Evolutionary conservation across 139 green algal species (phyloP).

Genomic region (Zygnema circumcarinatum): DNA sequence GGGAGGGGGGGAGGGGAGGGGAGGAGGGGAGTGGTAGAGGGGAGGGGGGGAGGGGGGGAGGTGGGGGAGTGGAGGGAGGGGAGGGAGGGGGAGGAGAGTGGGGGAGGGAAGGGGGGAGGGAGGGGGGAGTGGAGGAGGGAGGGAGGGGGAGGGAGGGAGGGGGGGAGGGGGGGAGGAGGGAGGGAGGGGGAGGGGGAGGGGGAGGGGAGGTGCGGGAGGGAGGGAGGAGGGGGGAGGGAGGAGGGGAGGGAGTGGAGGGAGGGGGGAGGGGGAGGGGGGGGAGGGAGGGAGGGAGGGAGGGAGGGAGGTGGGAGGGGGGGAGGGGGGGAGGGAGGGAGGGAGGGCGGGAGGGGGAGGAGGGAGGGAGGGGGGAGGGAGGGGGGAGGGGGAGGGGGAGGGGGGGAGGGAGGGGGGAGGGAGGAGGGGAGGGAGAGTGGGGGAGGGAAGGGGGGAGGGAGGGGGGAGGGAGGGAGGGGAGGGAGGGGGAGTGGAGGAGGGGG

Average conservation of each 20-base stretch:
- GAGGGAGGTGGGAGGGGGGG: no score
- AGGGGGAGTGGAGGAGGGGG: slow-evolving; percentile 41
- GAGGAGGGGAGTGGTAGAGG: not conserved
- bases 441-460: slow-evolving; percentile 65
- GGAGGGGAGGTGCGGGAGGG: not conserved
- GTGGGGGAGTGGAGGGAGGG: not conserved
- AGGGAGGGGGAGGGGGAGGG: not conserved
- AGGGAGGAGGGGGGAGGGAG: not conserved
- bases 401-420: not conserved
- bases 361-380: not conserved
- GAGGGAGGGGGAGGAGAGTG: not conserved
- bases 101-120: not conserved
- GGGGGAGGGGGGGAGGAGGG: not conserved
- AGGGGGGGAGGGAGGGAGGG: not conserved
- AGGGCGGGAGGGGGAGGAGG: not conserved
- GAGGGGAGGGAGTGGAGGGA: not conserved
- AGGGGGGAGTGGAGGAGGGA: not conserved
- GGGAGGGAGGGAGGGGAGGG: slow-evolving; percentile 8
- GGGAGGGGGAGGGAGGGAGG: not conserved
- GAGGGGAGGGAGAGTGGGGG: slow-evolving; percentile 68
- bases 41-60: not conserved
- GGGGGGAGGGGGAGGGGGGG: not conserved
- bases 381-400: not conserved
- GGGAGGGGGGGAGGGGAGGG: not conserved
- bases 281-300: not conserved